These are phyloP conservation scores for Physcomitrellopsis africana DNA, from an alignment of 225 moss, liverwort and hornwort species.

Conservation along the genomic window DNA sequence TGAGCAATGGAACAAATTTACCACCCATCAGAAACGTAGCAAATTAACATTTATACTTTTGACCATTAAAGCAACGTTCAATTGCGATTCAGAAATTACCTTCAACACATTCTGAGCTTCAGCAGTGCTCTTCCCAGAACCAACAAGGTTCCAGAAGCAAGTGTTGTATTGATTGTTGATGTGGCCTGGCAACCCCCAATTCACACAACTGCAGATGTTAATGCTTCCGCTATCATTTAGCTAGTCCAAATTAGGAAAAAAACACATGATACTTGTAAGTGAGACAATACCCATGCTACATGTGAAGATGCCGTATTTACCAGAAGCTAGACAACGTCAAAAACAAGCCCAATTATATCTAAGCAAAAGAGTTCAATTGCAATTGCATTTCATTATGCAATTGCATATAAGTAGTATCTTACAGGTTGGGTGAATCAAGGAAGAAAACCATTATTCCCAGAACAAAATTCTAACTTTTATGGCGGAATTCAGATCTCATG, in stretches of 20 bases:
- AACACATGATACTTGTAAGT: not conserved
- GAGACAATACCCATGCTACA: not conserved
- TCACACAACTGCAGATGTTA: not conserved
- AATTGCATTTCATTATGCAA: not conserved
- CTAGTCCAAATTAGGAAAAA: not conserved
- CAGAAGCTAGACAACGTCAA: not conserved
- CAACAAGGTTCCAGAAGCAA: slow-evolving; percentile 89
- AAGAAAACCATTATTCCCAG: not conserved
- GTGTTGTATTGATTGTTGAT: slow-evolving; percentile 95
- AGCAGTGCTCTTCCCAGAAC: slow-evolving; percentile 56
- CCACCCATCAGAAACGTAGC: not conserved
- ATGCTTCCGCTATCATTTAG: slow-evolving; percentile 8
- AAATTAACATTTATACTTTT: slow-evolving; percentile 1
- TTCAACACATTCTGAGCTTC: slow-evolving; percentile 75
- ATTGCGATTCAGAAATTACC: slow-evolving; percentile 39
- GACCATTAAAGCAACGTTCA: not conserved
- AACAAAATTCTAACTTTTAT: not conserved
- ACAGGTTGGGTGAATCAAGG: not conserved
- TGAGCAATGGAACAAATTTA: not conserved
- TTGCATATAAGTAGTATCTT: not conserved
- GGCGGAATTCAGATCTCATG: not conserved
- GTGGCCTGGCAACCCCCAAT: slow-evolving; percentile 56
- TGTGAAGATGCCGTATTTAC: not conserved
- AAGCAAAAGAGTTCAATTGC: not conserved
- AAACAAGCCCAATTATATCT: not conserved